phyloP scores from a whole-genome alignment of 2,329 filamentous ascomycete species.

The Trichoderma semiorbis region DNA sequence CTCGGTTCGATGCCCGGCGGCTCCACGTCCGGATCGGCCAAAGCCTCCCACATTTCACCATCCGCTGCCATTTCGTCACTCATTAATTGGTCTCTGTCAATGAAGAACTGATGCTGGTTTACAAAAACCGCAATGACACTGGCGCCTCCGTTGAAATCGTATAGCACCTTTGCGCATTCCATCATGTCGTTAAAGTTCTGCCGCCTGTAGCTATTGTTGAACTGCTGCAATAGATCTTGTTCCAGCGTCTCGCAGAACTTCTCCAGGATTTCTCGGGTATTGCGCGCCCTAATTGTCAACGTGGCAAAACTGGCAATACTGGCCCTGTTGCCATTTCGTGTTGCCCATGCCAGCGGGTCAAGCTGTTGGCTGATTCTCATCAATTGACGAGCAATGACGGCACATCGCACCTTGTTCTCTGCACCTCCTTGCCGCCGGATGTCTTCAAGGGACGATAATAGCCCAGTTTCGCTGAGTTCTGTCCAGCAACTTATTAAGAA shows the following conservation, averaged over 20 bases:
- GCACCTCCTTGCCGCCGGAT: conserved; percentile 79
- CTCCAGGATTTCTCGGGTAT: conserved; percentile 87
- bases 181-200: conserved; percentile 98
- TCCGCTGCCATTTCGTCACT: conserved; percentile 79
- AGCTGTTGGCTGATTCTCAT: conserved; percentile 91
- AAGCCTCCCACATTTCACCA: conserved; percentile 77
- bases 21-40: conserved; percentile 92
- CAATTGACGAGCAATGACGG: conserved; percentile 88
- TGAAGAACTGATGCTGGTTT: conserved; percentile 99
- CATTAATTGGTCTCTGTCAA: conserved; percentile 88
- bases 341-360: conserved; percentile 71
- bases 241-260: conserved; percentile 95
- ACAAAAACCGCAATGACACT: conserved; percentile 96
- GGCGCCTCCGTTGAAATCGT: conserved; percentile 93
- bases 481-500: conserved; percentile 97
- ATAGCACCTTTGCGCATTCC: conserved; percentile 88
- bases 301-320: conserved; percentile 51
- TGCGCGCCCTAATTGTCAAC: conserved; percentile 49
- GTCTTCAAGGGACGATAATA: conserved; percentile 83
- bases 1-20: conserved; percentile 89
- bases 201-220: conserved; percentile 92
- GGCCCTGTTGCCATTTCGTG: conserved; percentile 55
- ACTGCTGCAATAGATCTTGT: conserved; percentile 91
- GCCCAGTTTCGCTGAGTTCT: conserved; percentile 86
- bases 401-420: conserved; percentile 91